These are phyloP conservation scores for Yamadazyma conglobata DNA, from an alignment of 1,139 yeast genomes.

Conservation along the genomic window DNA sequence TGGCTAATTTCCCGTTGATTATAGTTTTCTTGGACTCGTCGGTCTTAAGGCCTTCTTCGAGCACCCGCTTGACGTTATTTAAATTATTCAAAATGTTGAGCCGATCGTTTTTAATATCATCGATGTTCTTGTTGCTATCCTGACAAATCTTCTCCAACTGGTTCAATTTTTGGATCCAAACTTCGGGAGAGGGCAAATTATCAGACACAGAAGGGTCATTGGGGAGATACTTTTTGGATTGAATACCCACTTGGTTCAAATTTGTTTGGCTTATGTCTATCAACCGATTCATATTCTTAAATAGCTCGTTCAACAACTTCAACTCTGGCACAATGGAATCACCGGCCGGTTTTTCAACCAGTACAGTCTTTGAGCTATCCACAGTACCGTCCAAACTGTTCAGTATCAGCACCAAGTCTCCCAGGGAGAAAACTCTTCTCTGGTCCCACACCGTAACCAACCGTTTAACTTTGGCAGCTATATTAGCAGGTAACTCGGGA, in stretches of 20 bases:
- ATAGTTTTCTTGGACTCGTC: slow-evolving; percentile 44
- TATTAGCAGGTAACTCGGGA: slow-evolving; percentile 30
- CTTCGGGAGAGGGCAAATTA: slow-evolving; percentile 49
- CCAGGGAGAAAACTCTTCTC: slow-evolving; percentile 50
- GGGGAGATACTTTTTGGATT: slow-evolving; percentile 42
- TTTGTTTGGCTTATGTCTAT: slow-evolving; percentile 32
- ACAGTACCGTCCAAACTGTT: slow-evolving; percentile 18
- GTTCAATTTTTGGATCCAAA: slow-evolving; percentile 45
- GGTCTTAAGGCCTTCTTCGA: slow-evolving; percentile 41
- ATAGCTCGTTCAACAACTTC: slow-evolving; percentile 31
- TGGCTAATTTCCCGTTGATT: slow-evolving; percentile 36
- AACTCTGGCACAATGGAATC: slow-evolving; percentile 36
- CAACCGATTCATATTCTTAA: slow-evolving; percentile 27
- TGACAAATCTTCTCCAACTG: slow-evolving; percentile 42
- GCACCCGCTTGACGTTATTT: slow-evolving; percentile 35
- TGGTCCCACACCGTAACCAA: slow-evolving; percentile 76
- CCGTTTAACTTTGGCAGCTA: slow-evolving; percentile 57
- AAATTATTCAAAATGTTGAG: slow-evolving; percentile 39
- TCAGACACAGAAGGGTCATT: slow-evolving; percentile 40
- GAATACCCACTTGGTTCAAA: slow-evolving; percentile 42
- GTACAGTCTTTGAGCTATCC: not conserved
- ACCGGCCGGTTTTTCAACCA: not conserved
- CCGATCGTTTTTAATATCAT: slow-evolving; percentile 38
- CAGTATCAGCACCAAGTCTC: slow-evolving; percentile 45
- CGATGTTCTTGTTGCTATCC: slow-evolving; percentile 32